Evolutionary conservation across 2,329 filamentous ascomycete genomes (phyloP).

Genomic region (Hypoxylon sp.): DNA sequence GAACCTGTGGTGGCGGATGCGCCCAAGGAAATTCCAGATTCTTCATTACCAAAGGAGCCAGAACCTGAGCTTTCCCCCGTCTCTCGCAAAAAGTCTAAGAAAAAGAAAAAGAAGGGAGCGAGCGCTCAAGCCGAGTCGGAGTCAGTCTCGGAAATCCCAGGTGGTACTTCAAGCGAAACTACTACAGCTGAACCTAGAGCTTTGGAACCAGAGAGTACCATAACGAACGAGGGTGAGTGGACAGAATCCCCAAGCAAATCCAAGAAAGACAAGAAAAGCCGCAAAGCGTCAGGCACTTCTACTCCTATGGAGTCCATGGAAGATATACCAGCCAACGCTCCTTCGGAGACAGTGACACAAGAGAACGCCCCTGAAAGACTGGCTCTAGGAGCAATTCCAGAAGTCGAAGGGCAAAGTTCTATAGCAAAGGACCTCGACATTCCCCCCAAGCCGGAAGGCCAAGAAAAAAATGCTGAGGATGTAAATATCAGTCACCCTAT

Average conservation of each 20-base stretch:
- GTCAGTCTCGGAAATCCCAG: conserved; percentile 28
- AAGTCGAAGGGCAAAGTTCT: conserved; percentile 47
- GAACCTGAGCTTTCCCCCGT: conserved; percentile 37
- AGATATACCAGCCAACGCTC: conserved; percentile 30
- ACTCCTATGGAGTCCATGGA: conserved; percentile 43
- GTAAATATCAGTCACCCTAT: conserved; percentile 37
- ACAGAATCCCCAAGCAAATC: conserved; percentile 50
- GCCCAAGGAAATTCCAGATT: conserved; percentile 6
- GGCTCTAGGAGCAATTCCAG: conserved; percentile 42
- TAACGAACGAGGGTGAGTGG: conserved; percentile 44
- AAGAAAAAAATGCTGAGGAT: conserved; percentile 38
- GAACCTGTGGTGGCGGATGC: conserved; percentile 24
- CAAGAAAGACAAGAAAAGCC: conserved; percentile 55
- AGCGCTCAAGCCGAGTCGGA: conserved; percentile 45
- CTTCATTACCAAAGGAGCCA: conserved; percentile 28
- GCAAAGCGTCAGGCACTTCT: conserved; percentile 46
- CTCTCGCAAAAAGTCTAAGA: conserved; percentile 56
- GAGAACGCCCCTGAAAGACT: conserved; percentile 31
- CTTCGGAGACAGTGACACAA: conserved; percentile 36
- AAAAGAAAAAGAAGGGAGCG: conserved; percentile 58
- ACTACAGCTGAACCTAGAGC: conserved; percentile 7
- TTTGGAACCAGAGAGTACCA: conserved; percentile 30
- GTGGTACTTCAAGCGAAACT: conserved; percentile 16
- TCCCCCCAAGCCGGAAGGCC: conserved; percentile 48
- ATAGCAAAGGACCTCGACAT: conserved; percentile 49